phyloP scores from a whole-genome alignment of 1,284 basidiomycete species.

The Ustilago trichophora region DNA sequence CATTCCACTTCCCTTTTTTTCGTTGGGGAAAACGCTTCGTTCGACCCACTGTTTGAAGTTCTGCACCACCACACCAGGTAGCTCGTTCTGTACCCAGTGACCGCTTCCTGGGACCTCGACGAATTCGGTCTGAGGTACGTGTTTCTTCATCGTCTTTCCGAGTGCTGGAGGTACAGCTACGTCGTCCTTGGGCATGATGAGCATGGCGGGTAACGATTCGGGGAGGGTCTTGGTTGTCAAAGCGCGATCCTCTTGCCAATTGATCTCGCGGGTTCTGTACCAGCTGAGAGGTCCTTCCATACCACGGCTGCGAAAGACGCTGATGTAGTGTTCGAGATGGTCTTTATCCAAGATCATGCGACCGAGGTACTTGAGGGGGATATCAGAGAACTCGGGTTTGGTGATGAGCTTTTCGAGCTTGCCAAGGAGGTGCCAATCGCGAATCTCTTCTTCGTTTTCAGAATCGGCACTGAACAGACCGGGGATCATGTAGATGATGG shows the following conservation, averaged over 20 bases:
- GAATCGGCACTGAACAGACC: conserved; percentile 44
- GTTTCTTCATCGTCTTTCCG: conserved; percentile 39
- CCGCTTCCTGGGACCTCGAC: conserved; percentile 36
- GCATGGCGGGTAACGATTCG: conserved; percentile 38
- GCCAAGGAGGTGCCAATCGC: conserved; percentile 44
- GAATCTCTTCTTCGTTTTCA: conserved; percentile 33
- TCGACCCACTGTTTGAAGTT: conserved; percentile 47
- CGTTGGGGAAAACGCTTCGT: conserved; percentile 33
- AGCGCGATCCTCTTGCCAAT: conserved; percentile 46
- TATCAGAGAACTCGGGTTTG: conserved; percentile 38
- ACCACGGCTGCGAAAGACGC: conserved; percentile 39
- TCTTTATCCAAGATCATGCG: conserved; percentile 31
- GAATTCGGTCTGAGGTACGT: conserved; percentile 40
- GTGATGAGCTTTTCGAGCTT: conserved; percentile 51
- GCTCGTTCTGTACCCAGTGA: conserved; percentile 49
- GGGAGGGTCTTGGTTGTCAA: conserved; percentile 33
- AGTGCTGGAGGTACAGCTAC: conserved; percentile 43
- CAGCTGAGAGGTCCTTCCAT: conserved; percentile 60
- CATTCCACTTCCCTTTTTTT: conserved; percentile 34
- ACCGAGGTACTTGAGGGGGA: conserved; percentile 32
- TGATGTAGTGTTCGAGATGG: conserved; percentile 35
- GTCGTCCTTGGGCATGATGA: conserved; percentile 44
- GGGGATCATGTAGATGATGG: conserved; percentile 47
- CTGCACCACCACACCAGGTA: conserved; percentile 37
- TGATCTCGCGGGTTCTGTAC: conserved; percentile 55